phyloP scores from a whole-genome alignment of 495 filamentous ascomycete genomes.

The Penicillium cataractarum region DNA sequence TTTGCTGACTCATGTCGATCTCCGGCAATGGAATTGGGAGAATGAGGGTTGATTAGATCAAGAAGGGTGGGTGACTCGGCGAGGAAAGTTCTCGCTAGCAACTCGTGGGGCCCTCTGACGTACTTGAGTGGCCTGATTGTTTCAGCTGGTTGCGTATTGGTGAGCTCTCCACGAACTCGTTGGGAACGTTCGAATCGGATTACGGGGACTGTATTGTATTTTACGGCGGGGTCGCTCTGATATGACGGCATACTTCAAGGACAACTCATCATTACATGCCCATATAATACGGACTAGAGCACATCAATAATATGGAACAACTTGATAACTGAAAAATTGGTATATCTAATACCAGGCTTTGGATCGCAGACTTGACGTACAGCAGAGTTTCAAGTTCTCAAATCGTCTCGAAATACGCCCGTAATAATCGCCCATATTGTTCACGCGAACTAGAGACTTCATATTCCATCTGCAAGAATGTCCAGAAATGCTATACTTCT shows the following conservation, averaged over 20 bases:
- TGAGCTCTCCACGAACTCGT: neutral
- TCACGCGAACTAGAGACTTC: too few relatives aligned
- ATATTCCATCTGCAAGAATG: too few relatives aligned
- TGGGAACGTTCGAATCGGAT: neutral
- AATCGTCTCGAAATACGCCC: too few relatives aligned
- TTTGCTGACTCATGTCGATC: conserved; percentile 14
- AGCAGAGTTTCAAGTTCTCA: too few relatives aligned
- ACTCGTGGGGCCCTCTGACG: neutral
- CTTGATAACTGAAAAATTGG: too few relatives aligned
- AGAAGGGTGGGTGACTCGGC: neutral
- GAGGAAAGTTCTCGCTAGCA: neutral
- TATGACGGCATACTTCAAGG: neutral
- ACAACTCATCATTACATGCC: neutral
- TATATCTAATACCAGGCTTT: too few relatives aligned
- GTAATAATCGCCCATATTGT: too few relatives aligned
- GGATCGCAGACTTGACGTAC: too few relatives aligned
- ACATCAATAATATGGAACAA: too few relatives aligned
- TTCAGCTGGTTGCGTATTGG: neutral
- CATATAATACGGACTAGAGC: neutral
- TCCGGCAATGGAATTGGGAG: neutral
- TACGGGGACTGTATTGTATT: neutral
- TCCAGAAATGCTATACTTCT: too few relatives aligned
- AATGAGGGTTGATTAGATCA: neutral
- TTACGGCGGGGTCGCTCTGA: too few relatives aligned
- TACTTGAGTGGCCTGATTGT: neutral